Conservation (phyloP, 805 yeast genomes). For the Cephaloascus fragrans region DNA sequence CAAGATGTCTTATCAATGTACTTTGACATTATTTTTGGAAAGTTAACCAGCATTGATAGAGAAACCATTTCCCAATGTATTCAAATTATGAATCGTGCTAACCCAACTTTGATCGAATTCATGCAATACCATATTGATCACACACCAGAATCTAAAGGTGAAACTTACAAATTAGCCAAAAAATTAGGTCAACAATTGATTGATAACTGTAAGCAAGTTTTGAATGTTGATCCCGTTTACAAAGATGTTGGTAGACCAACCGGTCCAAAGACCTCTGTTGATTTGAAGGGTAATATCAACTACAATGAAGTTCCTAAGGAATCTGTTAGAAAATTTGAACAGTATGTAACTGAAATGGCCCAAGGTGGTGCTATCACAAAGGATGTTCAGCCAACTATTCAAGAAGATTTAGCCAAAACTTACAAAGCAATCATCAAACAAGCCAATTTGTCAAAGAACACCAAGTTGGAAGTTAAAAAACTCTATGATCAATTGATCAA, state of each 20-base stretch:
- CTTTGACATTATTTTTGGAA: slow-evolving; percentile 93
- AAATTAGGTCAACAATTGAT: slow-evolving; percentile 86
- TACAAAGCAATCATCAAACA: slow-evolving; percentile 76
- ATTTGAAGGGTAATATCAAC: slow-evolving; percentile 75
- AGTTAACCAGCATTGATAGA: slow-evolving; percentile 81
- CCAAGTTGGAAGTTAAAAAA: slow-evolving; percentile 62
- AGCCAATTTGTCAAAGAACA: slow-evolving; percentile 47
- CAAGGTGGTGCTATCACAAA: slow-evolving; percentile 82
- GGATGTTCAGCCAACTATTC: slow-evolving; percentile 60
- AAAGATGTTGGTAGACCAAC: slow-evolving; percentile 93
- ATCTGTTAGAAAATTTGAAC: slow-evolving; percentile 88
- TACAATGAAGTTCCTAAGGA: slow-evolving; percentile 84
- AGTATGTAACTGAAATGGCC: slow-evolving; percentile 94
- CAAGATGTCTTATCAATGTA: slow-evolving; percentile 92
- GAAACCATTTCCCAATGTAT: slow-evolving; percentile 95
- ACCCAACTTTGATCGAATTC: slow-evolving; percentile 85
- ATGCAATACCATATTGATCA: slow-evolving; percentile 90
- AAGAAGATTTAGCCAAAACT: slow-evolving; percentile 76
- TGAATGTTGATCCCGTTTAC: slow-evolving; percentile 77
- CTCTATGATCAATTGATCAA: slow-evolving; percentile 62
- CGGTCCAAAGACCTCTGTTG: slow-evolving; percentile 87
- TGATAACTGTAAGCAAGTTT: slow-evolving; percentile 88
- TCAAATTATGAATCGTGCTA: slow-evolving; percentile 94
- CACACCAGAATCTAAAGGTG: slow-evolving; percentile 77
- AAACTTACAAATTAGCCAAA: slow-evolving; percentile 85